Conservation (phyloP, 2,329 filamentous ascomycete species). For the Cercospora sesami region DNA sequence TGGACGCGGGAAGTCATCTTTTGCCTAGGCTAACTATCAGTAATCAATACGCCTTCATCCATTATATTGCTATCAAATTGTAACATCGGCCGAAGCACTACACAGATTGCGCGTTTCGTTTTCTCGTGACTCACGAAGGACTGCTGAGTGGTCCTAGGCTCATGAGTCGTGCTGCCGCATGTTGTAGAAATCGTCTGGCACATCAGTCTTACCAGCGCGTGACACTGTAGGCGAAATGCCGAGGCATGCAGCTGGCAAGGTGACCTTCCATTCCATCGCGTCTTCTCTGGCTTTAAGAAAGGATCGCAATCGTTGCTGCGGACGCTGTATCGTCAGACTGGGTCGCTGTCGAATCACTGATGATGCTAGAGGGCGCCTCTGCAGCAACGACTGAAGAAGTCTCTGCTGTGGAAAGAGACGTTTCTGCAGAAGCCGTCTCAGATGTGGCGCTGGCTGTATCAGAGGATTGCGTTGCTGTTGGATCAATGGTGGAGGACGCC, state of each 20-base stretch:
- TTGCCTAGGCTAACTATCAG: conserved; percentile 2
- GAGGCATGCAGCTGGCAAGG: background rate
- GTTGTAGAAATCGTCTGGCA: background rate
- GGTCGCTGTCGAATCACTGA: background rate
- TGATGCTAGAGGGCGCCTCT: background rate
- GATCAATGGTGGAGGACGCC: background rate
- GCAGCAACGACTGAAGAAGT: background rate
- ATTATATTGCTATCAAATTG: background rate
- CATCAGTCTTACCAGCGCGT: background rate
- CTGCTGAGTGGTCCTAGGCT: background rate
- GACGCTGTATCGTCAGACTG: background rate
- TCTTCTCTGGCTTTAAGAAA: background rate
- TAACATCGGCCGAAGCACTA: background rate
- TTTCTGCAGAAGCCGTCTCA: background rate
- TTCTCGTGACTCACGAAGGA: background rate
- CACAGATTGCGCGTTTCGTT: background rate
- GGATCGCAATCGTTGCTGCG: background rate
- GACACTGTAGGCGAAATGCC: background rate
- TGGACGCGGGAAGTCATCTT: background rate
- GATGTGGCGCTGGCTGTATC: background rate
- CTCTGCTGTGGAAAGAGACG: background rate
- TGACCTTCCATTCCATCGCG: background rate
- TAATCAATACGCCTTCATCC: background rate
- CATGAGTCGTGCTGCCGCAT: background rate
- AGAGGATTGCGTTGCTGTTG: background rate